phyloP scores from a whole-genome alignment of 2,329 filamentous ascomycete genomes.

The Geosmithia flava region DNA sequence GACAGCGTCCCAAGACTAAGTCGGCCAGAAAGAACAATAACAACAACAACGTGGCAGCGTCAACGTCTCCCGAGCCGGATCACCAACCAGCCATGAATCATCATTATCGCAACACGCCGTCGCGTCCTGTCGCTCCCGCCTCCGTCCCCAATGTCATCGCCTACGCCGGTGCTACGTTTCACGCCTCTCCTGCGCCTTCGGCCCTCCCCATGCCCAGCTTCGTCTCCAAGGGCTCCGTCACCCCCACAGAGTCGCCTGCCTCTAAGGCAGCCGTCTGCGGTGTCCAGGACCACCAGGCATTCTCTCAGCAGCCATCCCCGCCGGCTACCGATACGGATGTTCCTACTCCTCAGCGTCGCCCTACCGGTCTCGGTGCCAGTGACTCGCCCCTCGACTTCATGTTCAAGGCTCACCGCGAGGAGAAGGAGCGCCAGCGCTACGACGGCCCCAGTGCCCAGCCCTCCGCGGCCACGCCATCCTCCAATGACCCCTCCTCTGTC shows the following conservation, averaged over 20 bases:
- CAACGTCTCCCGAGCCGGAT: constrained; percentile 26
- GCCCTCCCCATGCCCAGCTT: constrained; percentile 86
- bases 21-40: constrained; percentile 4
- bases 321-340: constrained; percentile 40
- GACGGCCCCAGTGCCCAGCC: constrained; percentile 2
- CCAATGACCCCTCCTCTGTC: background rate
- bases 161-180: constrained; percentile 90
- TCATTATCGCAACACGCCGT: constrained; percentile 23
- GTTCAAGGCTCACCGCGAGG: constrained; percentile 76
- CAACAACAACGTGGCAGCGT: constrained; percentile 7
- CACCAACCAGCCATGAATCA: constrained; percentile 13
- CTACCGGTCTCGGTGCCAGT: constrained; percentile 13
- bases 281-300: background rate
- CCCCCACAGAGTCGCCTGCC: constrained; percentile 31
- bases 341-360: constrained; percentile 20
- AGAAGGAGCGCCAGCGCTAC: constrained; percentile 47
- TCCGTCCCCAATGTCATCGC: constrained; percentile 36
- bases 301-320: constrained; percentile 29
- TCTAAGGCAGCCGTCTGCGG: background rate
- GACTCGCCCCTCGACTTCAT: constrained; percentile 75
- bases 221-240: constrained; percentile 59
- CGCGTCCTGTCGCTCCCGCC: constrained; percentile 17
- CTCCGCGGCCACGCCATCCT: background rate
- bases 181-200: constrained; percentile 85
- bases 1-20: constrained; percentile 12